Percentiles rank a stretch among this genome's conserved stretches.
phyloP scores from a whole-genome alignment of 2,329 filamentous ascomycete species.

The Lojkania enalia region DNA sequence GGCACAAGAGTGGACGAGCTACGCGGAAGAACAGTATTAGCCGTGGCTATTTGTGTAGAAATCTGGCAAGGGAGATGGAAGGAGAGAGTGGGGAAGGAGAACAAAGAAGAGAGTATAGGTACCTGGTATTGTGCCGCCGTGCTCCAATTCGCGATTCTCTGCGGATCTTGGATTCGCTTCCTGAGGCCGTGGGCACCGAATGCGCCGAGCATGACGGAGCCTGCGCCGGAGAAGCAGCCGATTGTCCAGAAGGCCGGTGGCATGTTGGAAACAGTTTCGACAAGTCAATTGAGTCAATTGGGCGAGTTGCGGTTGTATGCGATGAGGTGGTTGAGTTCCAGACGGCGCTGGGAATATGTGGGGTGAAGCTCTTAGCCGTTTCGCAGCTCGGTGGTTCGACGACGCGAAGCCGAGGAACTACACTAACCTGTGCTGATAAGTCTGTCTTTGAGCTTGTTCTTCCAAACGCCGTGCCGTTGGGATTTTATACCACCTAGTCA shows the following conservation, averaged over 20 bases:
- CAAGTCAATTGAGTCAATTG: not conserved
- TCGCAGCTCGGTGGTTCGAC: not conserved
- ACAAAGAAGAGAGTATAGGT: not conserved
- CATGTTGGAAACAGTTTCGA: slow-evolving; percentile 35
- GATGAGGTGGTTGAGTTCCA: not conserved
- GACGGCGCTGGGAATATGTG: not conserved
- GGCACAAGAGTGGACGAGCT: slow-evolving; percentile 66
- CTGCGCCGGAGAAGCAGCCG: slow-evolving; percentile 65
- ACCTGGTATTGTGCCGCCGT: slow-evolving; percentile 72
- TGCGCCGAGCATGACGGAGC: slow-evolving; percentile 64
- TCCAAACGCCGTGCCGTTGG: too few relatives aligned
- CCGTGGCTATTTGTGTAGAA: not conserved
- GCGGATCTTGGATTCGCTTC: slow-evolving; percentile 61
- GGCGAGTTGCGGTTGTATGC: not conserved
- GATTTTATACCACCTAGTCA: too few relatives aligned
- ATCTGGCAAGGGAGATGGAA: not conserved
- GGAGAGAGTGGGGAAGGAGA: too few relatives aligned
- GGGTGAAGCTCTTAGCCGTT: not conserved
- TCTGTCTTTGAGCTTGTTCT: too few relatives aligned
- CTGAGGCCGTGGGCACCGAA: slow-evolving; percentile 72
- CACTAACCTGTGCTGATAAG: too few relatives aligned
- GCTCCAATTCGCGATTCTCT: slow-evolving; percentile 61
- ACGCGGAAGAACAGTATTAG: slow-evolving; percentile 44
- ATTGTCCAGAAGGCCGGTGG: slow-evolving; percentile 60
- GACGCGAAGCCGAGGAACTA: too few relatives aligned